Base-by-base conservation (phyloP, 805 yeast genomes). In the Cyberlindnera petersonii region DNA sequence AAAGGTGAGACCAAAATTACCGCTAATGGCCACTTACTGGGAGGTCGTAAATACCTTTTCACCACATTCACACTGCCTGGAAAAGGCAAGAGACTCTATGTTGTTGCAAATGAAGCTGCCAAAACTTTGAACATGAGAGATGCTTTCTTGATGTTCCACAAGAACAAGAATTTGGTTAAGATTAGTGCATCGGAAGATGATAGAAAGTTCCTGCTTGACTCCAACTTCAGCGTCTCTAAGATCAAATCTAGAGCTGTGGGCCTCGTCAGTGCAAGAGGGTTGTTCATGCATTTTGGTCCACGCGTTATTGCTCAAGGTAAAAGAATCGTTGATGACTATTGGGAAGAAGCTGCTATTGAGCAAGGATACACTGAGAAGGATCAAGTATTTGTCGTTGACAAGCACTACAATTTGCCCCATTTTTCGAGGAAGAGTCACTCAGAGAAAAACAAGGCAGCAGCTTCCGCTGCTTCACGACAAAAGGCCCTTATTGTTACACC, bases 311-410 rank as follows among this genome's bases (percentile, higher is more conserved):
- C 58, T 2, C 52, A 58, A n/a, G 82, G 82, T 6, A 56, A 58
- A 26, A 63, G 81, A 41, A 62, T 75, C 4, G 44, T 55, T 3
- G 82, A 76, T 53, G 82, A 76, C 52, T 76, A 77, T 52, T 77
- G 78, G 77, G 80, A 74, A 44, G 60, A 59, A 4, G 48, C 58
- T 4, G 69, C 69, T 1, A 57, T 53, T 26, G 61, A 59, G 15
- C 71, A 71, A 43, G 71, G 71, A 1, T 68, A 71, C 35, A 65
- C 69, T 1, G 66, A 68, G 19, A 62, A 61, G 30, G 74, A 71
- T 39, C 66, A 72, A 22, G 77, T 73, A 3, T 64, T 59, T 40
- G 54, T 55, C 18, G 51, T 46, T 9, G 53, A 46, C 8, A 43
- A 42, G 28, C 48, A 45, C 36, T 35, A 33, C 35, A 19, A 33